Percentiles rank a stretch among this genome's conserved stretches.
phyloP scores from a whole-genome alignment of 192 early-diverging fungal species.

The Coemansia sp. region DNA sequence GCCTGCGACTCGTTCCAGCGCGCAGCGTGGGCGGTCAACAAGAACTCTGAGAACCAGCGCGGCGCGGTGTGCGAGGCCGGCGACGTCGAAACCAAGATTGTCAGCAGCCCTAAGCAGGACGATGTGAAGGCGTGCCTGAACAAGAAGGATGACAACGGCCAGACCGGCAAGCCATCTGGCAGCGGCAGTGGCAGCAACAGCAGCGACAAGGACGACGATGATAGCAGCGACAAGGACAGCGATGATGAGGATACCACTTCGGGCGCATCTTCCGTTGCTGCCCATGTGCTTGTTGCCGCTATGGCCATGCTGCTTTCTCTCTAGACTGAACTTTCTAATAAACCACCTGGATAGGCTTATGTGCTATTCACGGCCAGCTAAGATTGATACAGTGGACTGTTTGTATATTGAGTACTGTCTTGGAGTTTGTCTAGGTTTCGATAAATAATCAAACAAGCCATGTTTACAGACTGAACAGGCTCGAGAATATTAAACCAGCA shows the following conservation, averaged over 20 bases:
- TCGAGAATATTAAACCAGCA: too few relatives aligned
- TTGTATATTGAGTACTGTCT: too few relatives aligned
- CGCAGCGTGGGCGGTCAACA: slow-evolving; percentile 41
- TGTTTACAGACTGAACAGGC: too few relatives aligned
- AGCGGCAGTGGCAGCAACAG: slow-evolving; percentile 7
- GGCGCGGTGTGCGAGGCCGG: slow-evolving; percentile 32
- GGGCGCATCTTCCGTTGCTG: background rate
- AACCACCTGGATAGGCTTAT: too few relatives aligned
- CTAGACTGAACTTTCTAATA: background rate
- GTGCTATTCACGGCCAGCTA: background rate
- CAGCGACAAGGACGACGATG: background rate
- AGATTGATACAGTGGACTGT: background rate
- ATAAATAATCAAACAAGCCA: too few relatives aligned
- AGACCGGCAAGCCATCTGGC: slow-evolving; percentile 14
- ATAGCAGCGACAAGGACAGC: background rate
- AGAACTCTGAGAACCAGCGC: slow-evolving; percentile 41
- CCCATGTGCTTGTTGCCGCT: slow-evolving; percentile 1
- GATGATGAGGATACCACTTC: background rate
- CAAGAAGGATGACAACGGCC: slow-evolving; percentile 39
- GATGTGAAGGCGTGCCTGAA: slow-evolving; percentile 21
- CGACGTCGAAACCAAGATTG: slow-evolving; percentile 27
- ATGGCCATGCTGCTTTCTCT: slow-evolving; percentile 4
- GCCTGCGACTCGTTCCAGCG: slow-evolving; percentile 40
- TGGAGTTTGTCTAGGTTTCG: too few relatives aligned
- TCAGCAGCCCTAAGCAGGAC: slow-evolving; percentile 33